A percentile compares a stretch with the other conserved stretches of the same genome.
These are phyloP conservation scores for Populus ilicifolia DNA, from an alignment of 345 rosid species.

Conservation along the genomic window DNA sequence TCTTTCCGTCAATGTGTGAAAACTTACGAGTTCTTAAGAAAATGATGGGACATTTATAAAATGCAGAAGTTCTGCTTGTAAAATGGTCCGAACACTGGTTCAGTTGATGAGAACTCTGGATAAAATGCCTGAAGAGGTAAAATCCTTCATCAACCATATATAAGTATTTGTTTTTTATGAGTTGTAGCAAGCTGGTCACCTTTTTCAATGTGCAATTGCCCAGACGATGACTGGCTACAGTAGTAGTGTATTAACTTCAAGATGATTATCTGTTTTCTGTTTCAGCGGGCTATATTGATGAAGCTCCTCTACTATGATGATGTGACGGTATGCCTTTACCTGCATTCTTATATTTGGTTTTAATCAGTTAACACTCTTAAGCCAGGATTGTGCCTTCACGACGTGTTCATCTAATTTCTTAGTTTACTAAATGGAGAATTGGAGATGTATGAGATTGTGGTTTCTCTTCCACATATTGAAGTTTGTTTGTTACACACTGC, in stretches of 20 bases:
- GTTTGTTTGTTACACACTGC: neutral
- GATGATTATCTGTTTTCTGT: constrained; percentile 13
- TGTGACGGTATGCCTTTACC: constrained; percentile 69
- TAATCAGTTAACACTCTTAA: neutral
- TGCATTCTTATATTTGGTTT: neutral
- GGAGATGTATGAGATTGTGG: neutral
- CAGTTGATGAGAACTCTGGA: constrained; percentile 97
- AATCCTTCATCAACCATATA: neutral
- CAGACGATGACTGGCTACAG: neutral
- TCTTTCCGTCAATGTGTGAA: neutral
- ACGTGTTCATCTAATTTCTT: neutral
- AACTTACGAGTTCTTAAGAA: neutral
- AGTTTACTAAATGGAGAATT: neutral
- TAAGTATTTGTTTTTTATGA: neutral
- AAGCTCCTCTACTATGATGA: constrained; percentile 91
- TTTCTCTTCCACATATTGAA: neutral
- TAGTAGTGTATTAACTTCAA: constrained; percentile 9
- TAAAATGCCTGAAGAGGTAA: constrained; percentile 90
- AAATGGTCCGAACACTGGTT: constrained; percentile 88
- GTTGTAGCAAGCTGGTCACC: neutral
- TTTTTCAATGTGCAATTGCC: neutral
- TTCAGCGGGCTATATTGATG: constrained; percentile 94
- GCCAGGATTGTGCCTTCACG: neutral
- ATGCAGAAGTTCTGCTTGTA: constrained; percentile 90
- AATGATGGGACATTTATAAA: constrained; percentile 1